Conservation (phyloP, 1,139 yeast species). For the Kazachstania sp. region DNA sequence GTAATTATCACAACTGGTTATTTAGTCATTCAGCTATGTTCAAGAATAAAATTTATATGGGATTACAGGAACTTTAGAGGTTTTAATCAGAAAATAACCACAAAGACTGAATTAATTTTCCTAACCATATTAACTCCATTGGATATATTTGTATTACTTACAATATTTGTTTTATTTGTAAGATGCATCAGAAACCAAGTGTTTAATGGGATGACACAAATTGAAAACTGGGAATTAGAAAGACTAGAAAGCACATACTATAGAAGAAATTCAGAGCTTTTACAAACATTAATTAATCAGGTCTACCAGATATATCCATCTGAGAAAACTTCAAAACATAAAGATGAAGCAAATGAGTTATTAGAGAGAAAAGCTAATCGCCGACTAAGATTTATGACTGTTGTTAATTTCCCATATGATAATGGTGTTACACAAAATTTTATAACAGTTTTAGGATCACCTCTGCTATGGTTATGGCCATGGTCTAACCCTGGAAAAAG, state of each 20-base stretch:
- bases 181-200: slow-evolving; percentile 53
- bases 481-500: slow-evolving; percentile 52
- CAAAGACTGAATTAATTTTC: slow-evolving; percentile 46
- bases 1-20: slow-evolving; percentile 49
- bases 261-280: slow-evolving; percentile 10
- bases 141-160: slow-evolving; percentile 48
- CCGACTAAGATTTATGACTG: slow-evolving; percentile 30
- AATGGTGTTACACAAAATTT: slow-evolving; percentile 52
- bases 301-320: slow-evolving; percentile 18
- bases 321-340: slow-evolving; percentile 6
- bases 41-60: slow-evolving; percentile 42
- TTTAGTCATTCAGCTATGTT: slow-evolving; percentile 38
- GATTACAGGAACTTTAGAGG: slow-evolving; percentile 34
- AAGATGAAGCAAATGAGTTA: slow-evolving; percentile 12
- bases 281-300: slow-evolving; percentile 21
- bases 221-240: slow-evolving; percentile 89
- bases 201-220: slow-evolving; percentile 74
- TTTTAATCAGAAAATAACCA: slow-evolving; percentile 52
- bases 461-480: slow-evolving; percentile 61
- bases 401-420: slow-evolving; percentile 73
- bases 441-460: slow-evolving; percentile 44
- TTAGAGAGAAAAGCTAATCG: slow-evolving; percentile 5
- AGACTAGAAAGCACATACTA: slow-evolving; percentile 46
- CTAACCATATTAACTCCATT: slow-evolving; percentile 50
- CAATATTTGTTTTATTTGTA: slow-evolving; percentile 50